Evolutionary conservation across 495 filamentous ascomycete genomes (phyloP), one percentile per base, ranked within the genome.

Genomic region (Hypoxylon intermedium): DNA sequence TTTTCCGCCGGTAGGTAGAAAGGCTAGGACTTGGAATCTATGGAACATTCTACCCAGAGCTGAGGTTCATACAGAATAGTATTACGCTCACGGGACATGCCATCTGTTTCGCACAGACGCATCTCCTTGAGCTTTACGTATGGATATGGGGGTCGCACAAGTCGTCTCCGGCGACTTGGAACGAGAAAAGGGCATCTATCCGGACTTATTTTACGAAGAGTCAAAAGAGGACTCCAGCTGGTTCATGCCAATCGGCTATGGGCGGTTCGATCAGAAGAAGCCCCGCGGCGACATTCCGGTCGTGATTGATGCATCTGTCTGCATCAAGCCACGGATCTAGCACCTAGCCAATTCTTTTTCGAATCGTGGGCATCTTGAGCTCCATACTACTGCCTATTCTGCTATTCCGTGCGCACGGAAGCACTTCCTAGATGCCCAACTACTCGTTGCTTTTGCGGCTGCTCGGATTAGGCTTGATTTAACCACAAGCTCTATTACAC

Each of bases 341-440:
- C 18, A 45, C 53, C 60, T 55, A n/a, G n/a, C n/a, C n/a, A n/a
- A 44, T 45, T 33, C 30, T 2, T 13, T 19, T 42, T n/a, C 60
- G 55, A 65, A 60, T 59, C 54, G 61, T 43, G 30, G 13, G 19
- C 42, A 36, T 23, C 40, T 38, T 63, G 33, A 9, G 26, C 24
- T 56, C 36, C 28, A 13, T 48, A n/a, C 37, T 54, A 36, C 7
- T 26, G 3, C 24, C 4, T 26, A 26, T 7, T 38, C 5, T 40
- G 34, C 4, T 26, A 26, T 7, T 38, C 5, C 33, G 34, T 26
- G 44, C 53, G 57, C 48, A 40, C 42, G n/a, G 38, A 21, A 28
- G 41, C 2, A 12, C 19, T 30, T n/a, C n/a, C n/a, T n/a, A n/a
- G n/a, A n/a, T 13, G n/a, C 7, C 12, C 12, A 26, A 20, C 45